phyloP scores from a whole-genome alignment of 495 filamentous ascomycete species.

The Hypoxylon trugodes region DNA sequence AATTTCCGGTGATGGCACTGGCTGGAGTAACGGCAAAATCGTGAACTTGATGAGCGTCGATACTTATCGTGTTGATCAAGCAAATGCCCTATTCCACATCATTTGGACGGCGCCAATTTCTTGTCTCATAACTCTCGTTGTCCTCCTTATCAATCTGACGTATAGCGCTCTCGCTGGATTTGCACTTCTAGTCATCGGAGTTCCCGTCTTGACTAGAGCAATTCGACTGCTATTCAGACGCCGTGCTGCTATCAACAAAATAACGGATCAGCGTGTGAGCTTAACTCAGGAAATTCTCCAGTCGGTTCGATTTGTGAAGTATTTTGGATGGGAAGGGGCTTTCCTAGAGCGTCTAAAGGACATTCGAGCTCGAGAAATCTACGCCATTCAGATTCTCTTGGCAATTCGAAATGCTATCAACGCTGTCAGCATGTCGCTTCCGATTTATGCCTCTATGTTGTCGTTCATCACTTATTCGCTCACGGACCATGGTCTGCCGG shows the following conservation, averaged over 20 bases:
- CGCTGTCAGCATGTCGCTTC: conserved; percentile 76
- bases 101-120: conserved; percentile 85
- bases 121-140: conserved; percentile 76
- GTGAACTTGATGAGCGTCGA: conserved; percentile 94
- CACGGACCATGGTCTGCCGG: conserved; percentile 71
- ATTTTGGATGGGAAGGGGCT: conserved; percentile 90
- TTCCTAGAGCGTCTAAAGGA: conserved; percentile 80
- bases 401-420: conserved; percentile 85
- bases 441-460: conserved; percentile 93
- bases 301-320: conserved; percentile 93
- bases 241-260: conserved; percentile 82
- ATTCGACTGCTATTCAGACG: conserved; percentile 75
- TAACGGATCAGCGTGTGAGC: conserved; percentile 89
- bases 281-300: conserved; percentile 93
- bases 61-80: conserved; percentile 87
- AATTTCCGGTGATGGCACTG: conserved; percentile 71
- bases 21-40: conserved; percentile 91
- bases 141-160: conserved; percentile 83
- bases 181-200: conserved; percentile 76
- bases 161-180: conserved; percentile 92
- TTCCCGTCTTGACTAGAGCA: conserved; percentile 76
- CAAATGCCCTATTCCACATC: conserved; percentile 87
- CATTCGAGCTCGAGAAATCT: conserved; percentile 78
- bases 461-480: conserved; percentile 93
- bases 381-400: conserved; percentile 78